A percentile compares a stretch with the other conserved stretches of the same genome.
Evolutionary conservation across 805 yeast species (phyloP).

Genomic region (Candida nemodendra): DNA sequence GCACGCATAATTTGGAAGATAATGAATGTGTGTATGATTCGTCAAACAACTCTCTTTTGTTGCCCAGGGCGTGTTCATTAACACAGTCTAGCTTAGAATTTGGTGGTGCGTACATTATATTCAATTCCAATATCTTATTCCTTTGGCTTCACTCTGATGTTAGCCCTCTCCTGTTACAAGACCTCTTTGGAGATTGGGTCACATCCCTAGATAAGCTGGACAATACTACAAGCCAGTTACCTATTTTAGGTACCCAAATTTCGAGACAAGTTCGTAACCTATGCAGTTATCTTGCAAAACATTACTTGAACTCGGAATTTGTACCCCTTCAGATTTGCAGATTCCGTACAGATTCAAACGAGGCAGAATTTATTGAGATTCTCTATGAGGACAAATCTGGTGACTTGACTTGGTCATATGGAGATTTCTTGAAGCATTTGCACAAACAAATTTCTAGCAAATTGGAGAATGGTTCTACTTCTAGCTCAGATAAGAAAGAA

Average conservation of each 20-base stretch:
- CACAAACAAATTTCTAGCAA: slow-evolving; percentile 62
- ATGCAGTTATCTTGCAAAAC: slow-evolving; percentile 51
- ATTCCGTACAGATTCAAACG: slow-evolving; percentile 61
- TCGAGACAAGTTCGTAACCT: slow-evolving; percentile 67
- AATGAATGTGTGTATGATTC: slow-evolving; percentile 53
- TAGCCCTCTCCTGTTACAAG: slow-evolving; percentile 63
- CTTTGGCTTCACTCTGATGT: slow-evolving; percentile 73
- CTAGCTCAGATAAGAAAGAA: slow-evolving; percentile 9
- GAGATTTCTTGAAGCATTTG: slow-evolving; percentile 64
- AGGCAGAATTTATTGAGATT: slow-evolving; percentile 52
- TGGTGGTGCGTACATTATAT: slow-evolving; percentile 78
- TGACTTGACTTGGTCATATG: slow-evolving; percentile 54
- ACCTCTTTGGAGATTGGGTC: slow-evolving; percentile 63
- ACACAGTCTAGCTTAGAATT: slow-evolving; percentile 41
- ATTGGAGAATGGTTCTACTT: slow-evolving; percentile 28
- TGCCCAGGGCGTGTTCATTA: slow-evolving; percentile 51
- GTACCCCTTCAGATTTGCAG: slow-evolving; percentile 60
- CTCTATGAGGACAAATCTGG: slow-evolving; percentile 72
- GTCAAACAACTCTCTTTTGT: slow-evolving; percentile 40
- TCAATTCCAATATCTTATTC: slow-evolving; percentile 59
- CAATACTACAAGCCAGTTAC: slow-evolving; percentile 57
- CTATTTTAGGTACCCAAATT: slow-evolving; percentile 66
- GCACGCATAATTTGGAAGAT: slow-evolving; percentile 62
- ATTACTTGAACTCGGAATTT: slow-evolving; percentile 36
- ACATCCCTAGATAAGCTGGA: slow-evolving; percentile 46